Conservation (phyloP, 768 basidiomycete genomes). For the Dacryopinax primogenitus region DNA sequence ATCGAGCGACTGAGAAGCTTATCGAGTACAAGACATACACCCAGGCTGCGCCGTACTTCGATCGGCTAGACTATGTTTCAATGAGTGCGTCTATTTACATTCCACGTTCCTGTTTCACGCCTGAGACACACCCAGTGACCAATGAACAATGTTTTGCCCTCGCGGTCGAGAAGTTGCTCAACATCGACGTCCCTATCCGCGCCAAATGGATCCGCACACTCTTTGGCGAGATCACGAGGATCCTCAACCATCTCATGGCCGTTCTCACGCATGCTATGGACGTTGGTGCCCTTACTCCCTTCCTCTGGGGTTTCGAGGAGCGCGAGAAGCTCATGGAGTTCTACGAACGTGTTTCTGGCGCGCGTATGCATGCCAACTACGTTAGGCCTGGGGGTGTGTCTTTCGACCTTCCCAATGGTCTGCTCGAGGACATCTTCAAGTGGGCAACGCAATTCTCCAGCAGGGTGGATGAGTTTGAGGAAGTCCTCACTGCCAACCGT, state of each 20-base stretch:
- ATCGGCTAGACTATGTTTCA: constrained; percentile 96
- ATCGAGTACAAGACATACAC: constrained; percentile 98
- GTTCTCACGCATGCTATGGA: constrained; percentile 92
- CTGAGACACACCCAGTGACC: constrained; percentile 55
- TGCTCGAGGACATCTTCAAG: constrained; percentile 95
- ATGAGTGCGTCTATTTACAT: constrained; percentile 62
- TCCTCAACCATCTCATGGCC: constrained; percentile 97
- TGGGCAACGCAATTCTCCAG: constrained; percentile 92
- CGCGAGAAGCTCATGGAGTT: constrained; percentile 99
- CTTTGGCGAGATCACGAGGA: constrained; percentile 92
- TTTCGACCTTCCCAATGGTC: constrained; percentile 92
- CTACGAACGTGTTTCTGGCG: constrained; percentile 97
- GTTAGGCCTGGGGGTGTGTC: constrained; percentile 96
- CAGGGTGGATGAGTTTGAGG: constrained; percentile 92
- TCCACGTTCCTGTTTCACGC: constrained; percentile 12
- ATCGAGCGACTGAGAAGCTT: constrained; percentile 95
- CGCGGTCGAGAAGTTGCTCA: constrained; percentile 95
- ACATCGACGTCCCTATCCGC: constrained; percentile 90
- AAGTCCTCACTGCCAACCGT: constrained; percentile 92
- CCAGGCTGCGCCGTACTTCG: constrained; percentile 96
- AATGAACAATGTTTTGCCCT: constrained; percentile 96
- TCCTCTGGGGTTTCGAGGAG: constrained; percentile 99
- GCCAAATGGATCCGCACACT: constrained; percentile 97
- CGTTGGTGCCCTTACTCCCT: constrained; percentile 94
- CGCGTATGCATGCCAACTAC: constrained; percentile 94